phyloP scores from a whole-genome alignment of 495 filamentous ascomycete genomes.

The Aspergillus ellipticus region DNA sequence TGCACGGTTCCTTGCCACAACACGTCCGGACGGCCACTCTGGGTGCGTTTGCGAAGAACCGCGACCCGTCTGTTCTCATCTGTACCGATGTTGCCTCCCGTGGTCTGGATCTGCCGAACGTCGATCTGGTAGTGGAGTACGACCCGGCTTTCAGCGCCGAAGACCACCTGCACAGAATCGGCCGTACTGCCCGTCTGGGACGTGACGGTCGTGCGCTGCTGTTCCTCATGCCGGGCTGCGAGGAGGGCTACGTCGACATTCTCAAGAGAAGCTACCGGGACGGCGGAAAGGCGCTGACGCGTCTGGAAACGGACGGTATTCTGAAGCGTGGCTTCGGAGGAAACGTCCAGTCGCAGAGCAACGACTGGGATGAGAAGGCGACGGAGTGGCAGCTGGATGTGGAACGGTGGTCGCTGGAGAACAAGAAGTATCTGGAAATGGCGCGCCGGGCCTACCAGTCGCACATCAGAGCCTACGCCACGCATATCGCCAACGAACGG shows the following conservation, averaged over 20 bases:
- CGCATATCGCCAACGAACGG: conserved; percentile 80
- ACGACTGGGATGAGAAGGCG: conserved; percentile 64
- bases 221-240: conserved; percentile 83
- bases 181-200: conserved; percentile 89
- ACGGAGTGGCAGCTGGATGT: conserved; percentile 75
- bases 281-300: conserved; percentile 48
- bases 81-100: conserved; percentile 95
- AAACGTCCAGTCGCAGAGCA: conserved; percentile 34
- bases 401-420: conserved; percentile 66
- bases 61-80: conserved; percentile 70
- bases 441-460: conserved; percentile 82
- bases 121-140: conserved; percentile 91
- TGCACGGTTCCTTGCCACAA: conserved; percentile 93
- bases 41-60: conserved; percentile 62
- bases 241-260: conserved; percentile 83
- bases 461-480: conserved; percentile 91
- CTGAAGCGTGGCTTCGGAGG: conserved; percentile 57
- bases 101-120: conserved; percentile 88
- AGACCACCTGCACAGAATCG: conserved; percentile 91
- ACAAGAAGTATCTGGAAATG: conserved; percentile 60
- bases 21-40: conserved; percentile 81
- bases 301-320: conserved; percentile 56
- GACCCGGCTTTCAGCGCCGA: conserved; percentile 87
- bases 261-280: conserved; percentile 59
- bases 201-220: conserved; percentile 81